Conservation (phyloP, 1,139 yeast species). For the Candida dubliniensis region DNA sequence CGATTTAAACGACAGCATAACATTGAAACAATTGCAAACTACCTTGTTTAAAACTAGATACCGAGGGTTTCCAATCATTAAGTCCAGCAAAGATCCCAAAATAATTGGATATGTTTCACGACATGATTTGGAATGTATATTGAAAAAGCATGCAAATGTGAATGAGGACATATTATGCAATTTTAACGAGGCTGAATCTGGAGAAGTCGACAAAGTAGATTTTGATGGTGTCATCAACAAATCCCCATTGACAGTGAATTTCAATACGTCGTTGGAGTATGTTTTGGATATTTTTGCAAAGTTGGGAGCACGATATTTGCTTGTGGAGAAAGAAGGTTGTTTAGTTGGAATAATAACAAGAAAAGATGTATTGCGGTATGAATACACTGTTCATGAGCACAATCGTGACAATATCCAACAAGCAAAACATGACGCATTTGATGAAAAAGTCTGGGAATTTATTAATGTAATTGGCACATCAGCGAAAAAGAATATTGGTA, state of each 20-base stretch:
- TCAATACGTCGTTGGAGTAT: slow-evolving; percentile 58
- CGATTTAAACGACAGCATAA: slow-evolving; percentile 28
- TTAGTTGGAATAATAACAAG: slow-evolving; percentile 64
- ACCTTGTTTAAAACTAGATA: slow-evolving; percentile 40
- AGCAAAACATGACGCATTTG: slow-evolving; percentile 24
- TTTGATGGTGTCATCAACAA: slow-evolving; percentile 50
- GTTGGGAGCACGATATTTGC: slow-evolving; percentile 75
- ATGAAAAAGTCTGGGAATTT: slow-evolving; percentile 39
- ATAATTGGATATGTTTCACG: slow-evolving; percentile 39
- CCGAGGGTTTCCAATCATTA: slow-evolving; percentile 59
- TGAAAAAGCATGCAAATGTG: slow-evolving; percentile 18
- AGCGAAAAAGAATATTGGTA: slow-evolving; percentile 27
- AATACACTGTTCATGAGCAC: slow-evolving; percentile 30
- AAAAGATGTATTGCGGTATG: slow-evolving; percentile 65
- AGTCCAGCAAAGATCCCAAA: slow-evolving; percentile 30
- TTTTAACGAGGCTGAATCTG: slow-evolving; percentile 16
- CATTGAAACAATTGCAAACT: slow-evolving; percentile 34
- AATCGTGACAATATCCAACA: slow-evolving; percentile 9
- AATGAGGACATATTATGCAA: slow-evolving; percentile 21
- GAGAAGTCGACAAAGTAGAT: slow-evolving; percentile 22
- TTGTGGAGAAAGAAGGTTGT: slow-evolving; percentile 56
- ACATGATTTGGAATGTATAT: slow-evolving; percentile 29
- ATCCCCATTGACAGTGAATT: slow-evolving; percentile 64
- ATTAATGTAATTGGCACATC: slow-evolving; percentile 26
- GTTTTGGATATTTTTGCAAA: slow-evolving; percentile 71